Conservation (phyloP, 306 rosid genomes). For the Corylus avellana region DNA sequence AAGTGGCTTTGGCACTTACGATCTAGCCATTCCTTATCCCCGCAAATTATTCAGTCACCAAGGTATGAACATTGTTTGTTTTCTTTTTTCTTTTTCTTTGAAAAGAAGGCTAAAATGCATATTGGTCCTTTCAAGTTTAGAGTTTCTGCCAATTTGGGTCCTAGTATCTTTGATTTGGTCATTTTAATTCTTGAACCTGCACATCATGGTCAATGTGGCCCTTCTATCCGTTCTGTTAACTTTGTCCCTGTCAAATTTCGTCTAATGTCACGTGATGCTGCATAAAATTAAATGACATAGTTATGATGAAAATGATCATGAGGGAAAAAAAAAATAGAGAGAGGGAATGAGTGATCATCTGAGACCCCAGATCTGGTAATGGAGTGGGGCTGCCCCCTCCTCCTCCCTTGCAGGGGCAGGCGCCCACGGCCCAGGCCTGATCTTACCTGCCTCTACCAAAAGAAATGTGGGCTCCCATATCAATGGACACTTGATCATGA, state of each 20-base stretch:
- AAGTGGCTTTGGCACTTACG: constrained; percentile 39
- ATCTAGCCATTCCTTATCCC: constrained; percentile 66
- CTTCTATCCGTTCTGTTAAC: background rate
- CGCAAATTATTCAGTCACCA: constrained; percentile 49
- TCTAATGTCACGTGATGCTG: background rate
- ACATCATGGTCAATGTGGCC: background rate
- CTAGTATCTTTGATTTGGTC: background rate
- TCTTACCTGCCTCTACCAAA: too few species aligned
- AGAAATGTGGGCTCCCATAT: background rate
- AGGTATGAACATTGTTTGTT: constrained; percentile 33
- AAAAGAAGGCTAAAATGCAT: background rate
- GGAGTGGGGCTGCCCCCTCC: too few species aligned
- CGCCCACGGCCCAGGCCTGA: too few species aligned
- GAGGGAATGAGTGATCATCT: background rate
- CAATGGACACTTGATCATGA: background rate
- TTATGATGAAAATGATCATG: too few species aligned
- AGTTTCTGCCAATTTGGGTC: background rate
- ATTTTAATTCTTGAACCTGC: background rate
- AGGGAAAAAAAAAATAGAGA: background rate
- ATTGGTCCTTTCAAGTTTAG: background rate
- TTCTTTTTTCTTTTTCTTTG: background rate
- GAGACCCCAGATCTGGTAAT: too few species aligned
- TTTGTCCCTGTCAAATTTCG: background rate
- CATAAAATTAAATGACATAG: background rate
- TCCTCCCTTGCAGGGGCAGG: too few species aligned